Percentiles rank a stretch among this genome's conserved stretches.
These are phyloP conservation scores for Letharia columbiana DNA, from an alignment of 495 filamentous ascomycete species.

Conservation along the genomic window DNA sequence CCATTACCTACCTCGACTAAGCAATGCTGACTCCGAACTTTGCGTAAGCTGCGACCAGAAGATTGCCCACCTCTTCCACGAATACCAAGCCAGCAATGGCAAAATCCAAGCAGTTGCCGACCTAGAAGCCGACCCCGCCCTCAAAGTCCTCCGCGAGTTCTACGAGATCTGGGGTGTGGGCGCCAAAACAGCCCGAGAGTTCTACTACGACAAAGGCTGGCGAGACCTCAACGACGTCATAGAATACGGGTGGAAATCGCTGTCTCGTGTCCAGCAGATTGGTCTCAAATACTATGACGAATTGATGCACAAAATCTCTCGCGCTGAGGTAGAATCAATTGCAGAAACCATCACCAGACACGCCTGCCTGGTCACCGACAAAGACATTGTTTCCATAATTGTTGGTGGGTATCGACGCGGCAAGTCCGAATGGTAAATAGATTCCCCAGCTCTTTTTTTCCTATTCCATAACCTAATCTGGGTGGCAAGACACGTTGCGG, in stretches of 20 bases:
- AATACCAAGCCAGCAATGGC: constrained; percentile 56
- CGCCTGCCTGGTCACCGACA: constrained; percentile 43
- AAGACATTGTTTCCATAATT: constrained; percentile 60
- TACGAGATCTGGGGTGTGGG: constrained; percentile 84
- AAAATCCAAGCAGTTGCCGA: constrained; percentile 53
- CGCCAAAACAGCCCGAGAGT: constrained; percentile 71
- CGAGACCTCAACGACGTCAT: constrained; percentile 73
- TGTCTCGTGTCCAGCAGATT: constrained; percentile 81
- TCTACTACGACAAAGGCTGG: constrained; percentile 72
- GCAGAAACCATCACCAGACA: constrained; percentile 50
- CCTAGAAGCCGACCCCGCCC: constrained; percentile 52
- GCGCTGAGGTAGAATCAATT: constrained; percentile 66
- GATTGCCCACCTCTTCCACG: constrained; percentile 67
- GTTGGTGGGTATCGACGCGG: constrained; percentile 83
- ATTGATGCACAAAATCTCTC: constrained; percentile 60
- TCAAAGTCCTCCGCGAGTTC: constrained; percentile 59
- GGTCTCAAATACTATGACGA: constrained; percentile 92
- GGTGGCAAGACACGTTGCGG: neutral
- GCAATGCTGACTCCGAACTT: neutral
- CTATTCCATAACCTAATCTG: neutral
- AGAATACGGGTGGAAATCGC: constrained; percentile 66
- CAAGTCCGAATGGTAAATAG: constrained; percentile 41
- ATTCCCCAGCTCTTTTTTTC: neutral
- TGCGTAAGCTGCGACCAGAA: constrained; percentile 62
- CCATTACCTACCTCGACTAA: neutral